These are phyloP conservation scores for Didymella pomorum DNA, from an alignment of 2,329 filamentous ascomycete genomes.

Conservation along the genomic window DNA sequence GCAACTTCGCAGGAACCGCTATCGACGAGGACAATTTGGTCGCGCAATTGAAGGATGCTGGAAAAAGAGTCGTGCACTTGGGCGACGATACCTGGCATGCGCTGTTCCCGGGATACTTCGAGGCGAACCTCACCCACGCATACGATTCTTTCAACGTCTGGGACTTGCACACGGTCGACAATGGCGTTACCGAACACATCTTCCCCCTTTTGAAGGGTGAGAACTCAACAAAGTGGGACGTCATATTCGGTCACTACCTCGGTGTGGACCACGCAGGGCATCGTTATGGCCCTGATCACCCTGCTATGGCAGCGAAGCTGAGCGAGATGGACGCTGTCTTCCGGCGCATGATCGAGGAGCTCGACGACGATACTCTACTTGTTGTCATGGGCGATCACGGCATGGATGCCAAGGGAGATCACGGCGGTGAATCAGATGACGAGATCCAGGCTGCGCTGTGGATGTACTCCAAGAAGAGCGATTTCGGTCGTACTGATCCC, in stretches of 20 bases:
- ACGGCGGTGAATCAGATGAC: conserved; percentile 97
- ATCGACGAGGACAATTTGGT: conserved; percentile 91
- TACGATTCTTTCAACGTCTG: conserved; percentile 99
- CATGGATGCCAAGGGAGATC: conserved; percentile 97
- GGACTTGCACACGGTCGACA: conserved; percentile 96
- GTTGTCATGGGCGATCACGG: conserved; percentile 99
- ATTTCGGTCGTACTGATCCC: conserved; percentile 79
- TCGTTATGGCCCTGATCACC: conserved; percentile 91
- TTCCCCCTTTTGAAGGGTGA: conserved; percentile 77
- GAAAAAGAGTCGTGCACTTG: conserved; percentile 85
- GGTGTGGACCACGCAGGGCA: conserved; percentile 98
- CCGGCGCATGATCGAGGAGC: conserved; percentile 70
- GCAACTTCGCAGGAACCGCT: conserved; percentile 92
- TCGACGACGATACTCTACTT: conserved; percentile 87
- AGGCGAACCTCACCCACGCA: conserved; percentile 81
- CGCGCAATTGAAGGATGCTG: conserved; percentile 68
- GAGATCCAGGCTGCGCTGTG: conserved; percentile 94
- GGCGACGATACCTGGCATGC: conserved; percentile 98
- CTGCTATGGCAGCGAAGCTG: conserved; percentile 89
- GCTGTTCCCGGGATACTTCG: conserved; percentile 92
- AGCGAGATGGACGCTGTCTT: conserved; percentile 89
- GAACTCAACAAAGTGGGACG: conserved; percentile 79
- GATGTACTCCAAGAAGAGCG: conserved; percentile 93
- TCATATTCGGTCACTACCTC: conserved; percentile 92
- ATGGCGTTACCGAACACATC: conserved; percentile 90